These are phyloP conservation scores for Boletus tomentosulus DNA, from an alignment of 768 basidiomycete species.

Conservation along the genomic window DNA sequence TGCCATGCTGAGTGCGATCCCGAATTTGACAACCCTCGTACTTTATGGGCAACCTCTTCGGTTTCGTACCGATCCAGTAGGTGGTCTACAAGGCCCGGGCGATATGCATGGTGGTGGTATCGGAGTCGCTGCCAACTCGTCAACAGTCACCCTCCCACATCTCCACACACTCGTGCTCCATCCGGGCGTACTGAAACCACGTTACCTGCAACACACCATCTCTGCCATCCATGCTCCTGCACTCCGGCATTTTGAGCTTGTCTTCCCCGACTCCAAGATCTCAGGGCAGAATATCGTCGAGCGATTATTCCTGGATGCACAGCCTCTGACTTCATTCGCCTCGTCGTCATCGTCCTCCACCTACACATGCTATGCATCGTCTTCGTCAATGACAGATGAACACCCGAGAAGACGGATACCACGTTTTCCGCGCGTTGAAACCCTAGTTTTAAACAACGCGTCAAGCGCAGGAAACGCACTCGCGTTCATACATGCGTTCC, in stretches of 20 bases:
- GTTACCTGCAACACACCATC: constrained; percentile 29
- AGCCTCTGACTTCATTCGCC: neutral
- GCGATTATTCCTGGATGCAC: constrained; percentile 19
- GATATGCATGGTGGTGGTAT: neutral
- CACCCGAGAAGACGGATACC: constrained; percentile 12
- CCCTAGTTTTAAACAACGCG: constrained; percentile 24
- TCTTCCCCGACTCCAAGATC: constrained; percentile 29
- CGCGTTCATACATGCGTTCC: constrained; percentile 28
- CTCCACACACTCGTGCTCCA: constrained; percentile 30
- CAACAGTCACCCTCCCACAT: constrained; percentile 19
- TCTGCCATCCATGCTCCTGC: constrained; percentile 26
- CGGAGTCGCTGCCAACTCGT: neutral
- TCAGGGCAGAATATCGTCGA: constrained; percentile 26
- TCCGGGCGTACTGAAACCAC: constrained; percentile 28
- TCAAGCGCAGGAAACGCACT: constrained; percentile 22
- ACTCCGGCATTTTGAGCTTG: constrained; percentile 30
- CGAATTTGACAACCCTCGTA: constrained; percentile 22
- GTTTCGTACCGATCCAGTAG: constrained; percentile 18
- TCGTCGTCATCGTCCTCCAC: constrained; percentile 4
- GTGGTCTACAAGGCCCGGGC: constrained; percentile 5
- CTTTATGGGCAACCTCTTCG: constrained; percentile 28
- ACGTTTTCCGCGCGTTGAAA: constrained; percentile 27
- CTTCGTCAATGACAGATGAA: neutral
- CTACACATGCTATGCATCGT: neutral
- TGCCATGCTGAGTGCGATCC: constrained; percentile 20